Percentiles rank a stretch among this genome's conserved stretches.
Conservation (phyloP, 805 yeast species). For the Geotrichum ghanense region DNA sequence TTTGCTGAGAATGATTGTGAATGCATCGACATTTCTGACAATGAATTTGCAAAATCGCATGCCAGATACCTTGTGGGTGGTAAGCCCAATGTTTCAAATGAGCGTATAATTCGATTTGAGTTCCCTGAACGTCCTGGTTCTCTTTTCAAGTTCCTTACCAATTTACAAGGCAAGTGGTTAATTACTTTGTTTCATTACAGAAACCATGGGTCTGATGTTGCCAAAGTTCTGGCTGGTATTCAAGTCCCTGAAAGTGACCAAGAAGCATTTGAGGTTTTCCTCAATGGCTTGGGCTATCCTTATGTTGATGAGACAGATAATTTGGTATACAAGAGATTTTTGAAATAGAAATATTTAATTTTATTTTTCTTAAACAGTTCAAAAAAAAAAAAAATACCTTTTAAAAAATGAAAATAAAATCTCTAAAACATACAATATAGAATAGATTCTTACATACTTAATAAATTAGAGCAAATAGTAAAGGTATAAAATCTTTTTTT, state of each 20-base stretch:
- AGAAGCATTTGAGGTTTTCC: slow-evolving; percentile 52
- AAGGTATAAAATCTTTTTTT: too few relatives aligned
- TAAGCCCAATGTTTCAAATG: slow-evolving; percentile 58
- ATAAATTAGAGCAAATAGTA: too few relatives aligned
- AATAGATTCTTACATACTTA: too few relatives aligned
- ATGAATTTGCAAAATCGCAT: slow-evolving; percentile 91
- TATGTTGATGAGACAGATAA: slow-evolving; percentile 77
- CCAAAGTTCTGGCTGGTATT: slow-evolving; percentile 84
- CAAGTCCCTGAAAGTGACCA: slow-evolving; percentile 66
- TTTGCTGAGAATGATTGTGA: slow-evolving; percentile 54
- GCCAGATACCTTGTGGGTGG: slow-evolving; percentile 97
- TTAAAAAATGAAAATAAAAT: too few relatives aligned
- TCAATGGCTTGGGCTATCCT: slow-evolving; percentile 63
- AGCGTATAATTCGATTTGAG: slow-evolving; percentile 72
- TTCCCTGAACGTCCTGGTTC: slow-evolving; percentile 99
- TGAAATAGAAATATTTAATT: slow-evolving; percentile 22
- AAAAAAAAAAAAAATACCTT: too few relatives aligned
- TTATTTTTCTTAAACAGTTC: too few relatives aligned
- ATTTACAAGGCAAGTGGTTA: slow-evolving; percentile 74
- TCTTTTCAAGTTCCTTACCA: slow-evolving; percentile 61
- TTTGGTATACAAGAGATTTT: slow-evolving; percentile 70
- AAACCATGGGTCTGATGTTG: slow-evolving; percentile 93
- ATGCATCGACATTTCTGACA: slow-evolving; percentile 78
- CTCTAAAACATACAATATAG: too few relatives aligned
- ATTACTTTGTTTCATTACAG: slow-evolving; percentile 92